These are phyloP conservation scores for Dendrostoma leiphaemia DNA, from an alignment of 2,329 filamentous ascomycete genomes.

Conservation along the genomic window DNA sequence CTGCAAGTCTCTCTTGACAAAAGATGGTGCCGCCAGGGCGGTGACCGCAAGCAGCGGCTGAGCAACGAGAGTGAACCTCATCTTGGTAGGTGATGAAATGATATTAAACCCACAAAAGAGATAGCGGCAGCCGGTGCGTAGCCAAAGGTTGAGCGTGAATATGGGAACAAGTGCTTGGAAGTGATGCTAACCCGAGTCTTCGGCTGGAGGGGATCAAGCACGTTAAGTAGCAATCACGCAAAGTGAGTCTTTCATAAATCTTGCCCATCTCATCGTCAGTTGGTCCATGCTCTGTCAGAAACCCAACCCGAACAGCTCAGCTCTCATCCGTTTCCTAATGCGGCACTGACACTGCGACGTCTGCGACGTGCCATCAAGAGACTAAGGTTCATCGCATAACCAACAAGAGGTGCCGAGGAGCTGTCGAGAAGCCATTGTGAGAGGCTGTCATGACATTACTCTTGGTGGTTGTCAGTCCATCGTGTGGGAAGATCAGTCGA, in stretches of 20 bases:
- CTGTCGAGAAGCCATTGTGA: no score
- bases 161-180: background rate
- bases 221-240: background rate
- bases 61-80: constrained; percentile 11
- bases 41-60: constrained; percentile 11
- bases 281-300: background rate
- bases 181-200: background rate
- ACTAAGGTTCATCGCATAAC: background rate
- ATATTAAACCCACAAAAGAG: background rate
- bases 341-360: background rate
- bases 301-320: background rate
- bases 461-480: constrained; percentile 1
- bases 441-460: no score
- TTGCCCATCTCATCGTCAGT: background rate
- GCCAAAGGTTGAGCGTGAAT: background rate
- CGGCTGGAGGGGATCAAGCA: background rate
- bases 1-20: constrained; percentile 11
- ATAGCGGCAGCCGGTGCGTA: constrained; percentile 12
- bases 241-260: background rate
- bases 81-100: background rate
- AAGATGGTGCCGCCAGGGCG: constrained; percentile 11
- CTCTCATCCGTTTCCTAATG: background rate
- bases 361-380: background rate
- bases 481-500: constrained; percentile 17
- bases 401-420: background rate